Evolutionary conservation across 495 filamentous ascomycete species (phyloP), one percentile per base, ranked within the genome.

Genomic region (Sphaerosporella brunnea): DNA sequence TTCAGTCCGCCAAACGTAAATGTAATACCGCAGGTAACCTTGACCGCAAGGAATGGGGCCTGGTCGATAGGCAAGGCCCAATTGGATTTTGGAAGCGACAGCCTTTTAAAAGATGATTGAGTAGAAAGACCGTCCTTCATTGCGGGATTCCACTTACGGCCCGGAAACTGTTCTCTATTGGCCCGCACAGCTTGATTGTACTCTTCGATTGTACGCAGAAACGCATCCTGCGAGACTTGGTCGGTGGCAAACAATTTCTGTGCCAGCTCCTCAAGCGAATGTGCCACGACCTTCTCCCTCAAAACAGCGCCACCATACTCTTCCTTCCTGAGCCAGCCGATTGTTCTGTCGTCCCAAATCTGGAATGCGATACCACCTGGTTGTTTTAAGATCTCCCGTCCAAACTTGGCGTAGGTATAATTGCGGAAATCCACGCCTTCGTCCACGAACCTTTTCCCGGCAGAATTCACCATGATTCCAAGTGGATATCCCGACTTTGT

Each of bases 401-500:
- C 76, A 53, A 78, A 72, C 49, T 69, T 69, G 34, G 75, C 76
- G 49, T 79, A 80, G 0, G 76, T 80, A 51, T 70, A 79, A 51
- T 79, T 79, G 4, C 75, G 64, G 46, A 76, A 55, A 54, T 80
- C 75, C 10, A 66, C 53, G 3, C 75, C 75, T 50, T 80, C 75
- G 52, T 80, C 75, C 1, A 79, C 72, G 52, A 79, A 79, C 11
- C 75, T 60, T 24, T 66, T 56, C 1, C 77, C 77, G 1, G 69
- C 52, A 0, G 57, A 41, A 46, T 80, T 79, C 10, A 79, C 40
- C 71, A 77, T 78, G 3, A 80, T 45, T 0, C 75, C 77, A 0
- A 80, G 62, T 2, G 77, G 77, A 47, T 79, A 80, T 2, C 77
- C 77, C 13, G 68, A 73, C 51, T 79, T 80, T 4, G 77, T 80